These are phyloP conservation scores for Crithidia mellificae DNA, from an alignment of 208 protist species.

Conservation along the genomic window DNA sequence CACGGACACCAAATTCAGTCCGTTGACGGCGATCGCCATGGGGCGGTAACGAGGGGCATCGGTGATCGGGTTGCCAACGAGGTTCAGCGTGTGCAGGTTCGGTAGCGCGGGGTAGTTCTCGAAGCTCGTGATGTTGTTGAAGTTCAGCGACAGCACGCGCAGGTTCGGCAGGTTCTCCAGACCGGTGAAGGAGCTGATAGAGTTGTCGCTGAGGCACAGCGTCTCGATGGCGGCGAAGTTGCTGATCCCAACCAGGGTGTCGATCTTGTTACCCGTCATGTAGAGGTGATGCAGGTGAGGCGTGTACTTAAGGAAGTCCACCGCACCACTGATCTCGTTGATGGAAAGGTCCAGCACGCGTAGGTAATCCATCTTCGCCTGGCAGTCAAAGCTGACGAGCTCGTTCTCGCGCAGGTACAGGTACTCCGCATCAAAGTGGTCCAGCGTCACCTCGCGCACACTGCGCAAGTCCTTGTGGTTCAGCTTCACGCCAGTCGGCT, in stretches of 20 bases:
- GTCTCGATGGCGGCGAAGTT: slow-evolving; percentile 86
- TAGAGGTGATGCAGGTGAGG: slow-evolving; percentile 90
- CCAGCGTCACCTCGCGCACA: slow-evolving; percentile 70
- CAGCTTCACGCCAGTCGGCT: slow-evolving; percentile 71
- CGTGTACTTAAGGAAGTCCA: slow-evolving; percentile 82
- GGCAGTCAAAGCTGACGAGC: slow-evolving; percentile 82
- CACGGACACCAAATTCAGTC: slow-evolving; percentile 78
- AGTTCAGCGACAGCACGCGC: slow-evolving; percentile 92
- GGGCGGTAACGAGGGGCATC: slow-evolving; percentile 85
- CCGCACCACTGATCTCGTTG: slow-evolving; percentile 86
- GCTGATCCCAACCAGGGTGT: slow-evolving; percentile 79
- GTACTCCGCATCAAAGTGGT: slow-evolving; percentile 85
- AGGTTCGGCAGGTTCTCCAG: slow-evolving; percentile 86
- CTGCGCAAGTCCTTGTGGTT: slow-evolving; percentile 88
- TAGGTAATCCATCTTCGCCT: slow-evolving; percentile 81
- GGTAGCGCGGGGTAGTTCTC: slow-evolving; percentile 84
- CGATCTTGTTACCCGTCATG: slow-evolving; percentile 93
- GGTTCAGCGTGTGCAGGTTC: slow-evolving; percentile 89
- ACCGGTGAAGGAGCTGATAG: slow-evolving; percentile 89
- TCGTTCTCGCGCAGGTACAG: slow-evolving; percentile 94
- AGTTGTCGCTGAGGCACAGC: slow-evolving; percentile 91
- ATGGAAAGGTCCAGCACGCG: slow-evolving; percentile 92
- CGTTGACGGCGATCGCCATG: slow-evolving; percentile 91
- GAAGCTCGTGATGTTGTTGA: slow-evolving; percentile 92
- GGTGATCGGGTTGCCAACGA: slow-evolving; percentile 90